Percentiles rank a stretch among this genome's conserved stretches.
phyloP scores from a whole-genome alignment of 164 flowering plant genomes.

The Macadamia integrifolia region DNA sequence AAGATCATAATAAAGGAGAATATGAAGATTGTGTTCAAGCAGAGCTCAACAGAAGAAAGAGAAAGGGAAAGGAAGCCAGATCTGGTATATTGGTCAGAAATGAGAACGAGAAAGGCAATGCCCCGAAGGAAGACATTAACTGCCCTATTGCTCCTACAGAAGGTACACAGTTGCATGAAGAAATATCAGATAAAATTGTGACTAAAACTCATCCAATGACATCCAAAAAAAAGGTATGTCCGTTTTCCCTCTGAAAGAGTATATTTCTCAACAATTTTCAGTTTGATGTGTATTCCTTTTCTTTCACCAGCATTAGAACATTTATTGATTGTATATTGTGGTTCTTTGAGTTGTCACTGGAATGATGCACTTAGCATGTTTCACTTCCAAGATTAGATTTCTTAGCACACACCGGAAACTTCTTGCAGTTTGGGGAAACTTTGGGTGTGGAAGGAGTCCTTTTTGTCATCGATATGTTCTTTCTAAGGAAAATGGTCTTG shows the following conservation, averaged over 20 bases:
- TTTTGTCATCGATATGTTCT: too few relatives aligned
- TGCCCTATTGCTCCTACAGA: neutral
- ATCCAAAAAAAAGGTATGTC: conserved; percentile 23
- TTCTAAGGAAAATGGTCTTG: too few relatives aligned
- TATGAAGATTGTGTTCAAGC: conserved; percentile 7
- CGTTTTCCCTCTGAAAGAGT: neutral
- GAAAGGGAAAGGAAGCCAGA: conserved; percentile 1
- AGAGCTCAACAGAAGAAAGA: conserved; percentile 1
- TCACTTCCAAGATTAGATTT: too few relatives aligned
- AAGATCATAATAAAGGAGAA: conserved; percentile 10
- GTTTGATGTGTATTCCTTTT: neutral
- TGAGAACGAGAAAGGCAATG: neutral
- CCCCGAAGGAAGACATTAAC: conserved; percentile 1
- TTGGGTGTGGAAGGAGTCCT: too few relatives aligned
- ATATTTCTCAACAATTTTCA: too few relatives aligned
- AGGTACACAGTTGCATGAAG: conserved; percentile 2
- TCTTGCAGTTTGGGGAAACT: too few relatives aligned
- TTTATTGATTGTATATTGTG: neutral
- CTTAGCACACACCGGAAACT: too few relatives aligned
- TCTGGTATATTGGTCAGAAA: conserved; percentile 1
- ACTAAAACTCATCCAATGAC: conserved; percentile 12
- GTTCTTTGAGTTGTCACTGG: too few relatives aligned
- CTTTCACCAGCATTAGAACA: neutral
- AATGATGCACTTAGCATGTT: too few relatives aligned
- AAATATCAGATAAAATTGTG: conserved; percentile 10